Conservation (phyloP, 176 grass and related monocot species). For the Aechmea fasciata region DNA sequence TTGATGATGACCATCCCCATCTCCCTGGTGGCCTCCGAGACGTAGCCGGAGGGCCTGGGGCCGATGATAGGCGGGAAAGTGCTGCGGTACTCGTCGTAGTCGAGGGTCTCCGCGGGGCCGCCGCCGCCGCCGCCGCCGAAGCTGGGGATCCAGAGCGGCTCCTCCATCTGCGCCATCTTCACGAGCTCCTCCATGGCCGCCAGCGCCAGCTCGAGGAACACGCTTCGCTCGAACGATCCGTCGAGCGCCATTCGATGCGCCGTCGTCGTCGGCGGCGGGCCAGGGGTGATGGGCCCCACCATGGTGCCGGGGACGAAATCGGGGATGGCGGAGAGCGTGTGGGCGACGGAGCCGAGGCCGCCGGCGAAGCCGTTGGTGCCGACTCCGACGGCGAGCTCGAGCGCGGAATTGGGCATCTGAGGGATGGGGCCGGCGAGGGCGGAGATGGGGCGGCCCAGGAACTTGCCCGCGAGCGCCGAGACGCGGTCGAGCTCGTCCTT, state of each 20-base stretch:
- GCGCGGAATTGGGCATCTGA: conserved; percentile 39
- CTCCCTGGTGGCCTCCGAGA: conserved; percentile 68
- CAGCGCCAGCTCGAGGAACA: conserved; percentile 71
- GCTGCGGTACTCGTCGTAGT: conserved; percentile 64
- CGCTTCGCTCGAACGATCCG: conserved; percentile 30
- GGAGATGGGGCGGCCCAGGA: conserved; percentile 66
- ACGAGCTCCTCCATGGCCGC: conserved; percentile 89
- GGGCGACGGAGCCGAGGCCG: conserved; percentile 34
- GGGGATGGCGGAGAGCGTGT: conserved; percentile 31
- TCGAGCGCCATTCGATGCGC: conserved; percentile 2
- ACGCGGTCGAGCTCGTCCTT: conserved; percentile 95
- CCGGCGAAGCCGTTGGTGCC: conserved; percentile 43
- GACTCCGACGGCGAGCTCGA: conserved; percentile 68
- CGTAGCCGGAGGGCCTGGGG: conserved; percentile 36
- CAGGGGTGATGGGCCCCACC: conserved; percentile 14
- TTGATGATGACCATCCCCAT: conserved; percentile 54
- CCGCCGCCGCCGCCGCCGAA: conserved; percentile 34
- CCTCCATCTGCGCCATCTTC: conserved; percentile 68
- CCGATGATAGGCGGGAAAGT: conserved; percentile 41
- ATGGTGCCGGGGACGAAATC: conserved; percentile 31
- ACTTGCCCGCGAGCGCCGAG: conserved; percentile 74
- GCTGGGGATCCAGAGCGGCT: conserved; percentile 57
- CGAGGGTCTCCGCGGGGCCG: conserved; percentile 38
- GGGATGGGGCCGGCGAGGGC: conserved; percentile 26
- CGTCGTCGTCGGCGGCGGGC: conserved; percentile 12